phyloP scores from a whole-genome alignment of 495 filamentous ascomycete species.

The Daldinia bambusicola region DNA sequence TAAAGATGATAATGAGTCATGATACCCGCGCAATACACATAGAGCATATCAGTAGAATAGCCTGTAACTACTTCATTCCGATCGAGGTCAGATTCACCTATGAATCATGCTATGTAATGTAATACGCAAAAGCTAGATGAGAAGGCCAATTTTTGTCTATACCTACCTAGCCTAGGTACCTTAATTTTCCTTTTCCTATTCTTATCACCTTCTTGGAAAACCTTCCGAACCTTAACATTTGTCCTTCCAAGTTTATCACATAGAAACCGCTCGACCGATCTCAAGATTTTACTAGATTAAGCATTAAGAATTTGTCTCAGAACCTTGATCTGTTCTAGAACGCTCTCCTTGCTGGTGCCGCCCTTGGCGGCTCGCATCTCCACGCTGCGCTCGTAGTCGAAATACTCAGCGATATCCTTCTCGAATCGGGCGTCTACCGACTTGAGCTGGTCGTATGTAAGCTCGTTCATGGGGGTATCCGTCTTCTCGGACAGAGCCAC shows the following conservation, averaged over 20 bases:
- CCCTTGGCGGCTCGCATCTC: slow-evolving; percentile 85
- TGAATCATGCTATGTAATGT: neutral
- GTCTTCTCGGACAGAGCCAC: slow-evolving; percentile 75
- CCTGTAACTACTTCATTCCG: neutral
- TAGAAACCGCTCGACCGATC: neutral
- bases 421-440: slow-evolving; percentile 79
- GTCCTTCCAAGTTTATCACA: neutral
- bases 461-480: slow-evolving; percentile 77
- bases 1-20: slow-evolving; percentile 46
- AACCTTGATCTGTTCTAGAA: slow-evolving; percentile 81
- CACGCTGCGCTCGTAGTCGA: slow-evolving; percentile 89
- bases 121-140: neutral
- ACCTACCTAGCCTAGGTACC: slow-evolving; percentile 2
- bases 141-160: slow-evolving; percentile 22
- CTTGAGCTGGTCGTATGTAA: slow-evolving; percentile 74
- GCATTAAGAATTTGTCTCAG: slow-evolving; percentile 63
- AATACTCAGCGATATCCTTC: slow-evolving; percentile 74
- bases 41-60: slow-evolving; percentile 27
- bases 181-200: slow-evolving; percentile 3
- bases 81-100: neutral
- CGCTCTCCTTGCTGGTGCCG: slow-evolving; percentile 79
- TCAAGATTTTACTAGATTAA: slow-evolving; percentile 8
- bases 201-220: neutral
- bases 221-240: neutral
- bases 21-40: slow-evolving; percentile 33